These are phyloP conservation scores for Ceratocystiopsis brevicomis DNA, from an alignment of 2,329 filamentous ascomycete species.

Conservation along the genomic window DNA sequence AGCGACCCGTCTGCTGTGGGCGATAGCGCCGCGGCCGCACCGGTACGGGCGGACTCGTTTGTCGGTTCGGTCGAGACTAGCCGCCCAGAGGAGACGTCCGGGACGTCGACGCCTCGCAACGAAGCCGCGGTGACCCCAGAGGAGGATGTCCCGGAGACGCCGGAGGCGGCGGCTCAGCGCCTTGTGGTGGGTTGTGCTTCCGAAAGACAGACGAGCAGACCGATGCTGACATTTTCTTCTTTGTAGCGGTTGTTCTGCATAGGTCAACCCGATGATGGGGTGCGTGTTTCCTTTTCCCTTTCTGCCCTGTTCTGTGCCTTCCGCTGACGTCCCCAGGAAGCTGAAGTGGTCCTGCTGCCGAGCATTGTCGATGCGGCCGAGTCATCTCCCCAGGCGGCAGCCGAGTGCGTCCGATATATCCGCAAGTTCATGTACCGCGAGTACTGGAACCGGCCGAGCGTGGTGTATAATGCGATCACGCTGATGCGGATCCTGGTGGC, in stretches of 20 bases:
- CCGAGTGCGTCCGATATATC: conserved; percentile 61
- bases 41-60: not conserved
- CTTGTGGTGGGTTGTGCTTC: conserved; percentile 3
- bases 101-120: not conserved
- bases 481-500: conserved; percentile 78
- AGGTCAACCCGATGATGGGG: conserved; percentile 4
- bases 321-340: conserved; percentile 31
- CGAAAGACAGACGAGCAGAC: not conserved
- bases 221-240: not conserved
- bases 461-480: conserved; percentile 95
- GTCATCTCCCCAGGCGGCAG: conserved; percentile 70
- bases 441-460: conserved; percentile 42
- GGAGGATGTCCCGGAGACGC: conserved; percentile 2
- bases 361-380: conserved; percentile 89
- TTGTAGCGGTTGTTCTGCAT: conserved; percentile 6
- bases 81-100: not conserved
- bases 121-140: no score
- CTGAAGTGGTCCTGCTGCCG: conserved; percentile 83
- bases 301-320: not conserved
- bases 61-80: not conserved
- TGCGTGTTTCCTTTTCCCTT: not conserved
- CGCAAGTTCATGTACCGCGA: conserved; percentile 66
- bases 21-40: not conserved
- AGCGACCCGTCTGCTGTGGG: no score
- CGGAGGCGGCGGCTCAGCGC: conserved; percentile 5